Conservation (phyloP, 345 rosid genomes). For the Brassica rapa region DNA sequence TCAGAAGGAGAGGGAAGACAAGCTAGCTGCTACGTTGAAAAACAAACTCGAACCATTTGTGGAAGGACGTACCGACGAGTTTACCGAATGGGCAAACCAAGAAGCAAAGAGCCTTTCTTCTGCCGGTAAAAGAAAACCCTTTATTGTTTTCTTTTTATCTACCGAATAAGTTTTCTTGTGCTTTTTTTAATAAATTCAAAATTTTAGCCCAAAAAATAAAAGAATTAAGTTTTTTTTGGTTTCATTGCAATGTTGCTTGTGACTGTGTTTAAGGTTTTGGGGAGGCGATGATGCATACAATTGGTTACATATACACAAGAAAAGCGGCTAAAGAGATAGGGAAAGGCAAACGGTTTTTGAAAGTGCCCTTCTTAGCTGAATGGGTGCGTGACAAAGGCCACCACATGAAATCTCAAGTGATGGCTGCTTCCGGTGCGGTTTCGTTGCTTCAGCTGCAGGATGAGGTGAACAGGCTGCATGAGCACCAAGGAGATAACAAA, state of each 20-base stretch:
- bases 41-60: constrained; percentile 70
- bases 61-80: constrained; percentile 65
- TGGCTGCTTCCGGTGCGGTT: constrained; percentile 98
- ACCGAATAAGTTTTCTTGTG: too few species aligned
- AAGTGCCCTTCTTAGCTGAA: constrained; percentile 92
- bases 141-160: neutral
- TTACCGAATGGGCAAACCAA: constrained; percentile 65
- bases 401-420: constrained; percentile 64
- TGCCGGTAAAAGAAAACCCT: constrained; percentile 50
- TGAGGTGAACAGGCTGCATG: constrained; percentile 66
- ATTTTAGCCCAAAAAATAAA: too few species aligned
- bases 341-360: constrained; percentile 79
- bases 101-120: constrained; percentile 66
- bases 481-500: constrained; percentile 52
- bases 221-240: neutral
- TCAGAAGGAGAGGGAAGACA: constrained; percentile 80
- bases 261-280: constrained; percentile 68
- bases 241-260: constrained; percentile 12
- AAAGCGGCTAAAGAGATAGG: constrained; percentile 90
- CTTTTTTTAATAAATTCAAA: too few species aligned
- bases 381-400: constrained; percentile 77
- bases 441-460: constrained; percentile 78
- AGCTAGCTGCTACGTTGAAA: constrained; percentile 61
- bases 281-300: constrained; percentile 30
- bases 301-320: constrained; percentile 91